These are phyloP conservation scores for Allium cepa DNA, from an alignment of 106 monocot genomes.

Conservation along the genomic window DNA sequence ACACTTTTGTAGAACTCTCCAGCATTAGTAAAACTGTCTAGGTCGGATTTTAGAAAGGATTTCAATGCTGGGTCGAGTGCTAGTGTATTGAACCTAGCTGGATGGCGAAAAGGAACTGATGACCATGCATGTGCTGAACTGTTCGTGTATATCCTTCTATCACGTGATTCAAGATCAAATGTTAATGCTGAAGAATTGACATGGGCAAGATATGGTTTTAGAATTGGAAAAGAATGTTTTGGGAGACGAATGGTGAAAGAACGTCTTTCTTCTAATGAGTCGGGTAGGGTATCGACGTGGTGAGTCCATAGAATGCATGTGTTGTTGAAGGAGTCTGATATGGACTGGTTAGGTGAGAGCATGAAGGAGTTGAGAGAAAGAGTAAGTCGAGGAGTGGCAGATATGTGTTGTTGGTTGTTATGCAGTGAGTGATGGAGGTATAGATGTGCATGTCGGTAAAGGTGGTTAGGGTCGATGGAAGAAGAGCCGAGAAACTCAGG, in stretches of 20 bases:
- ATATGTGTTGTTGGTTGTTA: constrained; percentile 1
- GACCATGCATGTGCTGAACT: constrained; percentile 37
- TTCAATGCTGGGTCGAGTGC: constrained; percentile 67
- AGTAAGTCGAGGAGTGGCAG: constrained; percentile 22
- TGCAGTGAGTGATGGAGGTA: constrained; percentile 67
- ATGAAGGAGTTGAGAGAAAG: constrained; percentile 20
- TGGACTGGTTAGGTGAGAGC: constrained; percentile 70
- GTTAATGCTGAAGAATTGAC: constrained; percentile 30
- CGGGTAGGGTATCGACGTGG: constrained; percentile 75
- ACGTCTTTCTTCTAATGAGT: constrained; percentile 87
- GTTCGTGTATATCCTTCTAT: constrained; percentile 69
- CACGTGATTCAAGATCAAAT: constrained; percentile 46
- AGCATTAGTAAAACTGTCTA: constrained; percentile 41
- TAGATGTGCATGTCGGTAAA: constrained; percentile 76
- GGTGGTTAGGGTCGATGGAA: constrained; percentile 69
- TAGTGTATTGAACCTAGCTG: constrained; percentile 83
- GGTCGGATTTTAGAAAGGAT: constrained; percentile 42
- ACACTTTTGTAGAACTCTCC: constrained; percentile 47
- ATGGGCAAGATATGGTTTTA: constrained; percentile 51
- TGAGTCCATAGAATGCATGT: constrained; percentile 67
- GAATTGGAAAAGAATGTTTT: constrained; percentile 44
- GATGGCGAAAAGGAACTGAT: constrained; percentile 90
- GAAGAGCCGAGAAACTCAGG: constrained; percentile 73
- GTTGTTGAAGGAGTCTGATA: constrained; percentile 39
- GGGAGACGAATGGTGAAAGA: constrained; percentile 85